Evolutionary conservation across 2,329 filamentous ascomycete genomes (phyloP).

Genomic region (Pyricularia grisea): DNA sequence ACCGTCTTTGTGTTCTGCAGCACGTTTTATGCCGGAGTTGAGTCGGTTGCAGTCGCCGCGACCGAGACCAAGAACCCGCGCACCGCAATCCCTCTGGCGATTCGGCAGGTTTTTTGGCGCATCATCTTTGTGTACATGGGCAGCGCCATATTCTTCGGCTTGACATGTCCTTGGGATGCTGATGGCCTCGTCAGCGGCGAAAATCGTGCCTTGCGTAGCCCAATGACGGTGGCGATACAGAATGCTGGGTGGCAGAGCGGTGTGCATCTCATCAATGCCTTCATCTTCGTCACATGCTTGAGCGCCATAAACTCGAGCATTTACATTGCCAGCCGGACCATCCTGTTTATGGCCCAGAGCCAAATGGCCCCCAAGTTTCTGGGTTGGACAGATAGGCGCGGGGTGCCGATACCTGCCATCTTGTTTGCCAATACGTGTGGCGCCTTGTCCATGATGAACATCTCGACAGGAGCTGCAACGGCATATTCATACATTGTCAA

Average conservation of each 20-base stretch:
- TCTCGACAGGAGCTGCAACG: conserved; percentile 54
- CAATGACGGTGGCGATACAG: conserved; percentile 65
- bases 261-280: conserved; percentile 68
- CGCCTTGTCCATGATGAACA: conserved; percentile 65
- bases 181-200: conserved; percentile 49
- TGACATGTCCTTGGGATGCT: conserved; percentile 64
- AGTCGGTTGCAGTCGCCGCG: conserved; percentile 53
- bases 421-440: conserved; percentile 63
- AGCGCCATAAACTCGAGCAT: conserved; percentile 67
- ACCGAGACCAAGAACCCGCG: conserved; percentile 51
- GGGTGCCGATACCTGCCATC: conserved; percentile 52
- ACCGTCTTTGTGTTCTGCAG: conserved; percentile 61
- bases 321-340: conserved; percentile 66
- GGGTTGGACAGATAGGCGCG: conserved; percentile 55
- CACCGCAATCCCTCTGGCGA: conserved; percentile 45
- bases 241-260: conserved; percentile 66
- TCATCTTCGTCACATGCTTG: conserved; percentile 65
- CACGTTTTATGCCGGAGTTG: conserved; percentile 62
- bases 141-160: conserved; percentile 63
- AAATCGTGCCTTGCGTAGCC: conserved; percentile 57
- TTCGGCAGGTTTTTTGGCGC: conserved; percentile 51
- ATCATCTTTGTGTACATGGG: conserved; percentile 59
- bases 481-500: conserved; percentile 65
- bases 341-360: conserved; percentile 68
- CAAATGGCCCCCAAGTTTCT: conserved; percentile 62